Evolutionary conservation across 257 asterid species (phyloP).

Genomic region (Mentha longifolia): DNA sequence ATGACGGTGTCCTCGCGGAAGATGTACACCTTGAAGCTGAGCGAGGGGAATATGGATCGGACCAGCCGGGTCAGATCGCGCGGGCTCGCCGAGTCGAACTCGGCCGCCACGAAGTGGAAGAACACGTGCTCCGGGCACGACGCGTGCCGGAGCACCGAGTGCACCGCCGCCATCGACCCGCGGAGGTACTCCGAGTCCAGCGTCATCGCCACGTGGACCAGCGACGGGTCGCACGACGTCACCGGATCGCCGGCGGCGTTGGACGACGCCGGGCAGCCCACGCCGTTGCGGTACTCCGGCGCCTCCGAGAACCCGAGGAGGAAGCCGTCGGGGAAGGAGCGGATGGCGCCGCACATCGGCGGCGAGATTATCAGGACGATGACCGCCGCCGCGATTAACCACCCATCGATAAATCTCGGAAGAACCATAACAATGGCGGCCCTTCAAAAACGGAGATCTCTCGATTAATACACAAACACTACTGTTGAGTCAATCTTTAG

Average conservation of each 20-base stretch:
- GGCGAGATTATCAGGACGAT: constrained; percentile 42
- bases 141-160: constrained; percentile 87
- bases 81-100: constrained; percentile 69
- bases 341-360: constrained; percentile 54
- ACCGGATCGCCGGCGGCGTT: neutral
- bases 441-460: constrained; percentile 23
- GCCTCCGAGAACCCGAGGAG: constrained; percentile 50
- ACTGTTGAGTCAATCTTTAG: constrained; percentile 5
- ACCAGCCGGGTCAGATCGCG: constrained; percentile 63
- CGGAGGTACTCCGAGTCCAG: constrained; percentile 80
- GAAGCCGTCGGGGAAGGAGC: constrained; percentile 52
- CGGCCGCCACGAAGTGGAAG: constrained; percentile 77
- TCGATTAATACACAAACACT: neutral
- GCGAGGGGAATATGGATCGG: constrained; percentile 70
- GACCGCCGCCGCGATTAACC: constrained; percentile 31
- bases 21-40: constrained; percentile 66
- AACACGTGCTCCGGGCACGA: constrained; percentile 74
- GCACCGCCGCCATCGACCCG: constrained; percentile 81
- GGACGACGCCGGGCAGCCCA: constrained; percentile 31
- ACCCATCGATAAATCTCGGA: constrained; percentile 25
- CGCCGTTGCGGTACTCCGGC: constrained; percentile 61
- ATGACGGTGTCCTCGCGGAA: constrained; percentile 71
- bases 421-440: constrained; percentile 49
- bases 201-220: constrained; percentile 87
- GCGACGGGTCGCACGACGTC: constrained; percentile 58